Conservation (phyloP, 1,284 basidiomycete genomes). For the Cutaneotrichosporon mucoides region DNA sequence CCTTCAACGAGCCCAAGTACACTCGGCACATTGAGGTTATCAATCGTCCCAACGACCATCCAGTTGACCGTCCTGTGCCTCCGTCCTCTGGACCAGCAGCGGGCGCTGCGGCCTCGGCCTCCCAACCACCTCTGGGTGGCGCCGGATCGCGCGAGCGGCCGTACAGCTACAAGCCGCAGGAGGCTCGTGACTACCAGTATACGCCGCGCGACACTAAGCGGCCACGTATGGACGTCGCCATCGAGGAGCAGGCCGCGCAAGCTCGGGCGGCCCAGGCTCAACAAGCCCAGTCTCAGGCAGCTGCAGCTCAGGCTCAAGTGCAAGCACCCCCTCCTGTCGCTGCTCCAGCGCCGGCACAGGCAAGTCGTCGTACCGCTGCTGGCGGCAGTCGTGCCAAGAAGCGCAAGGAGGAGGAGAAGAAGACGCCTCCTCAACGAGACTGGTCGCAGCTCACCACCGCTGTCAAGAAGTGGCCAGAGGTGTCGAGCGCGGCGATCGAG, state of each 20-base stretch:
- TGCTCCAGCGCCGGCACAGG: no score
- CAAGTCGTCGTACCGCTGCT: no score
- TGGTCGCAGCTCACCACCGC: slow-evolving; percentile 26
- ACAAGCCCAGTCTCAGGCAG: neutral
- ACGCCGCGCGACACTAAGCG: slow-evolving; percentile 35
- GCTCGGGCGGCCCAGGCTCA: neutral
- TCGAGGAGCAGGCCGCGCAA: slow-evolving; percentile 29
- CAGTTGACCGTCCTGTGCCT: no score
- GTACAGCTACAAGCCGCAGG: slow-evolving; percentile 26
- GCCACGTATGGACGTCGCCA: slow-evolving; percentile 41
- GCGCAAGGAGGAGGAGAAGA: slow-evolving; percentile 38
- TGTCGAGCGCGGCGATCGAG: slow-evolving; percentile 29
- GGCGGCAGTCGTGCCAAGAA: slow-evolving; percentile 32
- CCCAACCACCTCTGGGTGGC: neutral
- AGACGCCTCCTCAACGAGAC: slow-evolving; percentile 19
- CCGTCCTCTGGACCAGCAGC: no score
- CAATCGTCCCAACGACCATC: slow-evolving; percentile 24
- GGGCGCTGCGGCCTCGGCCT: no score
- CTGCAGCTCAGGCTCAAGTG: neutral
- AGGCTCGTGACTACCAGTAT: slow-evolving; percentile 33
- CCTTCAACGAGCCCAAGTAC: slow-evolving; percentile 23
- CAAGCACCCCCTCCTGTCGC: slow-evolving; percentile 8
- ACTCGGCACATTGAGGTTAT: slow-evolving; percentile 35
- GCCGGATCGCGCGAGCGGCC: slow-evolving; percentile 36
- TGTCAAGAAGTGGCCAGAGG: slow-evolving; percentile 32